Evolutionary conservation across 1,284 basidiomycete genomes (phyloP), one percentile per base, ranked within the genome.

Genomic region (Takashimella tepidaria): DNA sequence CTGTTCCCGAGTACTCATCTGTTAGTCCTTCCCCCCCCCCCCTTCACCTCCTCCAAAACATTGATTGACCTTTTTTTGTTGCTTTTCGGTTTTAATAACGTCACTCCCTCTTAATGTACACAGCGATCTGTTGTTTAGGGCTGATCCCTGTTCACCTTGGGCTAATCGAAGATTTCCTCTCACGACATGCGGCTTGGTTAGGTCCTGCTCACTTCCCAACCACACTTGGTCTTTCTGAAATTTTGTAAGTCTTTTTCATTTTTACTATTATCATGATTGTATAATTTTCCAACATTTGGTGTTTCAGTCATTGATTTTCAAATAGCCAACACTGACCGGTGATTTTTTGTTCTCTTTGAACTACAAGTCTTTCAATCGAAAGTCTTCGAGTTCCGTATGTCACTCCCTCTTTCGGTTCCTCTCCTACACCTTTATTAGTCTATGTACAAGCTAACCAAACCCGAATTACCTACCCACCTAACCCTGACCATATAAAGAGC

Each of bases 171-270:
- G 31, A 37, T 37, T 37, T 37, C 31, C 31, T 37, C 8, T 37
- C 8, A 8, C 31, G 31, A 37, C 31, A 37, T 16, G 31, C 31
- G 1, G 47, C 59, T 0, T 64, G 58, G 62, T 51, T 70, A 1
- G 68, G 68, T n/a, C 61, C 68, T 3, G 60, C 66, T 37, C 62
- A 55, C 25, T 64, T 65, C 3, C 64, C 68, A 1, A 12, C 67
- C 0, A 53, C 50, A 45, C 41, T 67, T 6, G 68, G 68, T 3
- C 5, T 53, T 3, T 24, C 57, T 5, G 57, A 70, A 45, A 21
- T 50, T 2, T 49, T 68, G 67, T 68, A 43, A 55, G 64, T 56
- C 16, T 16, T 37, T 16, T 8, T 37, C 31, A 37, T 37, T 16
- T 8, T 37, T 37, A 37, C 16, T 16, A 21, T 31, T 23, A 2